Evolutionary conservation across 768 basidiomycete species (phyloP).

Genomic region (Amanita exitialis): DNA sequence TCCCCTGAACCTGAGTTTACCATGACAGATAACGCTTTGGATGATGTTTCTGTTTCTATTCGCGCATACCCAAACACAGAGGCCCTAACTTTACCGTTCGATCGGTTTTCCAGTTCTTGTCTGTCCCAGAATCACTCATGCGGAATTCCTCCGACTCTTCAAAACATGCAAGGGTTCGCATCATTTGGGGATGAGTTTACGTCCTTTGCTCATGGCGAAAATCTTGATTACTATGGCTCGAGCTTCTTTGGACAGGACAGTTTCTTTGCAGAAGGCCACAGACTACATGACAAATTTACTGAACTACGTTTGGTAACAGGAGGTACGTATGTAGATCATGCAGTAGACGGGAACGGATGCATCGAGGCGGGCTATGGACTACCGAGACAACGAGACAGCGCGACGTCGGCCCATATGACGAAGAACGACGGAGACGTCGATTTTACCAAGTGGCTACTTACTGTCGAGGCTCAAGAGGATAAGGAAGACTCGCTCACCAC

Average conservation of each 20-base stretch:
- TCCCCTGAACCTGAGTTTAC: constrained; percentile 2
- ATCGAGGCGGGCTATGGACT: background rate
- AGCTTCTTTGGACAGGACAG: background rate
- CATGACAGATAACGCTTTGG: background rate
- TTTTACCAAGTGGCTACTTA: constrained; percentile 6
- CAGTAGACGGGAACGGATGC: background rate
- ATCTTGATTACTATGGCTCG: constrained; percentile 1
- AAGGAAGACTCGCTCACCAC: background rate
- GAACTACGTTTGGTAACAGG: background rate
- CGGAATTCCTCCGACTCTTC: background rate
- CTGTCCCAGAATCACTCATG: background rate
- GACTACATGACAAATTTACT: background rate
- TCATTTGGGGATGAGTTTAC: background rate
- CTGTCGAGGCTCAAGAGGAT: background rate
- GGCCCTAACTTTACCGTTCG: background rate
- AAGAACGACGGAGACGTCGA: constrained; percentile 5
- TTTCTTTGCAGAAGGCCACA: background rate
- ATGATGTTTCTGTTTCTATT: background rate
- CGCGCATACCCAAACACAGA: constrained; percentile 2
- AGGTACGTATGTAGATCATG: background rate
- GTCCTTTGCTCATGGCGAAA: background rate
- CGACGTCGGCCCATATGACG: background rate
- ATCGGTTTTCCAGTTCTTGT: constrained; percentile 1
- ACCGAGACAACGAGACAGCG: background rate
- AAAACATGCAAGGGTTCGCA: background rate